Base-by-base conservation (phyloP, 2,329 filamentous ascomycete species). In the Beauveria asiatica region DNA sequence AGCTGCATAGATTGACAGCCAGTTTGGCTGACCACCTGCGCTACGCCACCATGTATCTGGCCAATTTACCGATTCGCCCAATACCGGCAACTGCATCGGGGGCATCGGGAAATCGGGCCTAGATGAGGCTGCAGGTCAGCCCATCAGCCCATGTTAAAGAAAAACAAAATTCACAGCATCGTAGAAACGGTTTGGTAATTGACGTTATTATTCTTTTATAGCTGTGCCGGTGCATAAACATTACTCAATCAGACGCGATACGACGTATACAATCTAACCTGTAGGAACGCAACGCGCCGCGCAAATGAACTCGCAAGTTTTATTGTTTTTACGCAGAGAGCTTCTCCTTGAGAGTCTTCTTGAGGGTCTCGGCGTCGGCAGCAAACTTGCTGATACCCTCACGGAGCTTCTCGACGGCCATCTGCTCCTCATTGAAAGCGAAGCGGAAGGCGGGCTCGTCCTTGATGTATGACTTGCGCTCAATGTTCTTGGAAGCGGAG, bases 371-470 rank as follows among this genome's bases (percentile, higher is more conserved):
- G 67, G 94, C 92, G 73, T 99, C 94, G 68, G 94, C 94, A 62
- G 94, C 93, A 73, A 99, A 99, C 82, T 97, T 97, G 83, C 90
- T 95, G 83, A 99, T 99, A 79, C 94, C 94, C 81, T 99, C 94
- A 64, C 92, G 90, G 70, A 99, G 87, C 89, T 99, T 99, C 88
- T 97, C 92, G 67, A 96, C 91, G 65, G 90, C 94, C 94, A 99
- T 99, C 77, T 93, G 89, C 73, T 99, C 92, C 84, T 99, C 94
- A 84, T 99, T 99, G 87, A 99, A 96, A 79, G 92, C 89, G 83
- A 97, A 99, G 76, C 94, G 92, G 92, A 97, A 99, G 54, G 78
- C 72, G 58, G 92, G 71, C 85, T 99, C 94, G 78, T 94, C 82
- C 73, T 88, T 85, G 78, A 99, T 88, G 85, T 96, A 99, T 61